Evolutionary conservation across 805 yeast genomes (phyloP).

Genomic region (Lachancea fermentati): DNA sequence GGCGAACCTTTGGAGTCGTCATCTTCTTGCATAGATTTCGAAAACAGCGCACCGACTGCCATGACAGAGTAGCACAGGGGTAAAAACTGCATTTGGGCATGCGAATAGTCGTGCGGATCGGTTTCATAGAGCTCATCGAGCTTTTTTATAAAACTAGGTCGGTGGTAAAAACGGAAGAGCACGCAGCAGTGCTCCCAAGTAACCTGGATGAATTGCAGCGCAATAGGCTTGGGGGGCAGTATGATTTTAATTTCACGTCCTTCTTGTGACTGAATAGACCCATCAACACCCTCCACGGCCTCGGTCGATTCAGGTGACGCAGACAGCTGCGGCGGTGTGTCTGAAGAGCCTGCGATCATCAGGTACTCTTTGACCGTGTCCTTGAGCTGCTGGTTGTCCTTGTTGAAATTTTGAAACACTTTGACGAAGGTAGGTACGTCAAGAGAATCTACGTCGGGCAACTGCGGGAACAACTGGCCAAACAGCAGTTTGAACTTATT

Average conservation of each 20-base stretch:
- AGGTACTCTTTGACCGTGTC: slow-evolving; percentile 24
- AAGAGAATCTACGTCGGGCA: slow-evolving; percentile 23
- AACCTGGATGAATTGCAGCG: slow-evolving; percentile 63
- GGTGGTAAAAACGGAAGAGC: slow-evolving; percentile 76
- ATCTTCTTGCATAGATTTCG: slow-evolving; percentile 35
- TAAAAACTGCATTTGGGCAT: slow-evolving; percentile 70
- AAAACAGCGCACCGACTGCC: slow-evolving; percentile 81
- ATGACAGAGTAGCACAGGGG: slow-evolving; percentile 80
- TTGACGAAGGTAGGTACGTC: slow-evolving; percentile 26
- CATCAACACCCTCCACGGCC: slow-evolving; percentile 19
- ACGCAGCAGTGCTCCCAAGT: slow-evolving; percentile 88
- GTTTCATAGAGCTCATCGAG: slow-evolving; percentile 71
- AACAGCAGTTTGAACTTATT: slow-evolving; percentile 22
- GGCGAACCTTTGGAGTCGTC: slow-evolving; percentile 6
- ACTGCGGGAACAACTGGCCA: slow-evolving; percentile 21
- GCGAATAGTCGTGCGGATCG: slow-evolving; percentile 69
- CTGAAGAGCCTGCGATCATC: slow-evolving; percentile 11
- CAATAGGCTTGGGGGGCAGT: slow-evolving; percentile 71
- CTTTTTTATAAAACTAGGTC: slow-evolving; percentile 74
- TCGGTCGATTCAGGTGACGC: slow-evolving; percentile 6
- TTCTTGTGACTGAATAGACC: slow-evolving; percentile 17
- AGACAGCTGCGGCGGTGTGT: slow-evolving; percentile 4
- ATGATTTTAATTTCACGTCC: slow-evolving; percentile 55
- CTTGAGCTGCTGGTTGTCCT: slow-evolving; percentile 9
- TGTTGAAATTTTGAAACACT: slow-evolving; percentile 19